Conservation (phyloP, 805 yeast species). For the Candida awuae region DNA sequence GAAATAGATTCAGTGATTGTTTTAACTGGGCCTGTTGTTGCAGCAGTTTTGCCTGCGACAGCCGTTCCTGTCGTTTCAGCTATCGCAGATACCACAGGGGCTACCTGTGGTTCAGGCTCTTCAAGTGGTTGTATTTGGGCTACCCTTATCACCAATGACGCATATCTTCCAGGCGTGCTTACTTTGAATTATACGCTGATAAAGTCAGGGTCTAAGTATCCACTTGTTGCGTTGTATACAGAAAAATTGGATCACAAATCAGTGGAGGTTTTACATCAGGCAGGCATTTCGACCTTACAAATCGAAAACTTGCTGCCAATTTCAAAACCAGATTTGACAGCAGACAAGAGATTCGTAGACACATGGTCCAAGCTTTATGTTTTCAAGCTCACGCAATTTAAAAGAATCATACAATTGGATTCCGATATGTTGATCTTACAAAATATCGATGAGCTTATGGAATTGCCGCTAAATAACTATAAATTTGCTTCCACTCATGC, state of each 20-base stretch:
- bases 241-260: slow-evolving; percentile 35
- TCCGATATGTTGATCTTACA: slow-evolving; percentile 50
- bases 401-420: slow-evolving; percentile 49
- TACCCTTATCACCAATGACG: slow-evolving; percentile 44
- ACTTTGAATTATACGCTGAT: slow-evolving; percentile 42
- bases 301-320: slow-evolving; percentile 39
- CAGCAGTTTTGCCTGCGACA: too few species aligned
- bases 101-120: too few species aligned
- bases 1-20: too few species aligned
- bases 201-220: slow-evolving; percentile 37
- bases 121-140: slow-evolving; percentile 45
- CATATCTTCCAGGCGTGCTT: slow-evolving; percentile 44
- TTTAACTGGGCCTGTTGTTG: too few species aligned
- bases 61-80: too few species aligned
- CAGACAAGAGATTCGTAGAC: slow-evolving; percentile 49
- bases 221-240: slow-evolving; percentile 47
- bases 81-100: too few species aligned
- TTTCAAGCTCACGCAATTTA: slow-evolving; percentile 41
- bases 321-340: slow-evolving; percentile 35
- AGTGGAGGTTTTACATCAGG: slow-evolving; percentile 31
- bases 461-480: slow-evolving; percentile 30
- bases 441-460: slow-evolving; percentile 56
- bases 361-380: slow-evolving; percentile 58
- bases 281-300: slow-evolving; percentile 35
- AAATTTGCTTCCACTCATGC: slow-evolving; percentile 55